A percentile compares a stretch with the other conserved stretches of the same genome.
Conservation (phyloP, 805 yeast genomes). For the Kluyveromyces wickerhamii region DNA sequence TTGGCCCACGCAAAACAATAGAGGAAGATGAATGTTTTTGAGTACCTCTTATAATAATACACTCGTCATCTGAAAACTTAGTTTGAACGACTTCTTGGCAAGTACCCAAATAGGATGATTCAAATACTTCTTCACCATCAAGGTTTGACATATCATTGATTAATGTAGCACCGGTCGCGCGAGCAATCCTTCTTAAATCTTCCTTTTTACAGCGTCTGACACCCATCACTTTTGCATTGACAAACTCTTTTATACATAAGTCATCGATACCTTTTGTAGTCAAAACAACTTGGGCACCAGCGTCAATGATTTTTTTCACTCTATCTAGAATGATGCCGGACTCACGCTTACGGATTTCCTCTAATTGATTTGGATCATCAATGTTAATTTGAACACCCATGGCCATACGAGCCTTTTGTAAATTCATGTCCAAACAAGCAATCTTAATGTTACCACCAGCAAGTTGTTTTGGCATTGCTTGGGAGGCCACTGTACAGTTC, state of each 20-base stretch:
- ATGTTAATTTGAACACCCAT: constrained; percentile 96
- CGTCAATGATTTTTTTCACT: constrained; percentile 66
- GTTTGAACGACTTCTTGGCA: constrained; percentile 91
- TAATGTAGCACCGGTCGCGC: constrained; percentile 96
- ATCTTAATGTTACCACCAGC: constrained; percentile 54
- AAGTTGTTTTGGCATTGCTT: constrained; percentile 76
- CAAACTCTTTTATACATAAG: constrained; percentile 81
- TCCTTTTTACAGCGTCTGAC: constrained; percentile 96
- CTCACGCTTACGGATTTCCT: constrained; percentile 84
- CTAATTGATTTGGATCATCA: constrained; percentile 95
- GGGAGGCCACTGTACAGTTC: constrained; percentile 95
- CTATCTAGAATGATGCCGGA: constrained; percentile 78
- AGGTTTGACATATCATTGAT: constrained; percentile 81
- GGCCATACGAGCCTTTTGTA: constrained; percentile 96
- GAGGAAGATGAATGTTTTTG: constrained; percentile 88
- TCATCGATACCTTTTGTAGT: constrained; percentile 96
- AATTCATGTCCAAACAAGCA: constrained; percentile 83
- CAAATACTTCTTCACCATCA: constrained; percentile 94
- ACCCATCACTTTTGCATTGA: constrained; percentile 88
- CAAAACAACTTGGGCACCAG: constrained; percentile 89
- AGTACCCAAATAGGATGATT: constrained; percentile 70
- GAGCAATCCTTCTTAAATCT: constrained; percentile 91
- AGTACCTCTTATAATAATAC: constrained; percentile 85
- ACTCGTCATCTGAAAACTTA: constrained; percentile 91
- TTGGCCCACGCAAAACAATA: constrained; percentile 89